phyloP scores from a whole-genome alignment of 768 basidiomycete species.

The Lepiota subincarnata region DNA sequence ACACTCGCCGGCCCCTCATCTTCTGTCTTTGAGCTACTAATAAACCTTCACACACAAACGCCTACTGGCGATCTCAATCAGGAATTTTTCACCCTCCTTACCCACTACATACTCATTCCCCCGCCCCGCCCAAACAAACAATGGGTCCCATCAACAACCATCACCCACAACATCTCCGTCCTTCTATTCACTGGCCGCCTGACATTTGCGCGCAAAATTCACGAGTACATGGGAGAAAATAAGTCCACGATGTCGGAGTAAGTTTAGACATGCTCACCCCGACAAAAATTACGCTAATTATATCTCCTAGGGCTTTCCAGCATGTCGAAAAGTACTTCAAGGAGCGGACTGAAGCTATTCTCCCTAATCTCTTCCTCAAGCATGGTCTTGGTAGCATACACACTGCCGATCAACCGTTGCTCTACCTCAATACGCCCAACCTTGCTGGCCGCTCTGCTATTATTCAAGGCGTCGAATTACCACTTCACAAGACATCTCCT shows the following conservation, averaged over 20 bases:
- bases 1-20: not conserved
- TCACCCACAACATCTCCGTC: slow-evolving; percentile 16
- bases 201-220: slow-evolving; percentile 7
- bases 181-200: slow-evolving; percentile 9
- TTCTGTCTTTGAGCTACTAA: not conserved
- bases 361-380: slow-evolving; percentile 15
- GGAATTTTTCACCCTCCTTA: not conserved
- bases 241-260: not conserved
- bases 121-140: not conserved
- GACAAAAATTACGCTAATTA: too few species aligned
- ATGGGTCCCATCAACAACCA: slow-evolving; percentile 6
- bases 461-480: not conserved
- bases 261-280: too few species aligned
- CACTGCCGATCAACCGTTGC: slow-evolving; percentile 12
- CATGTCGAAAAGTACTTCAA: not conserved
- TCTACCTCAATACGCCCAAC: slow-evolving; percentile 9
- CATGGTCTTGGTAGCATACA: slow-evolving; percentile 4
- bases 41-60: not conserved
- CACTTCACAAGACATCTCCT: too few species aligned
- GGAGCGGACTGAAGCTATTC: not conserved
- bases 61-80: not conserved
- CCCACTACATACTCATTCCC: slow-evolving; percentile 10
- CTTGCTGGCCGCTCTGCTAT: not conserved
- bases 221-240: not conserved
- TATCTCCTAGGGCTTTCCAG: too few species aligned